Evolutionary conservation across 164 flowering plant genomes (phyloP).

Genomic region (Berberis vulgaris): DNA sequence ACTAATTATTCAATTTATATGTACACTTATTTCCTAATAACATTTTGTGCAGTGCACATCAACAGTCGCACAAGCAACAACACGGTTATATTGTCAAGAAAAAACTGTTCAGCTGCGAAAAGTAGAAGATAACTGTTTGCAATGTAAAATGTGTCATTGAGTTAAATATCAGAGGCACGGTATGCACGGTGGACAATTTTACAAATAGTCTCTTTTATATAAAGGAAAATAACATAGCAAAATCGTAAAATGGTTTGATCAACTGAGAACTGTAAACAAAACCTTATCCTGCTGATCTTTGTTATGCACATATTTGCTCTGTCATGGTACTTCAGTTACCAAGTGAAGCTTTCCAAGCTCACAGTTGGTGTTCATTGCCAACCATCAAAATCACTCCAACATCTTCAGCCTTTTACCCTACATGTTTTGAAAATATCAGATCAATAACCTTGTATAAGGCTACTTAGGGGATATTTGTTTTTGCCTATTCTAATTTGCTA

Average conservation of each 20-base stretch:
- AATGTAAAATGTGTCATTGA: no score
- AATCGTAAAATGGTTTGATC: conserved; percentile 4
- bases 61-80: no score
- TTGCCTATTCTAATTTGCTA: no score
- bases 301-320: conserved; percentile 9
- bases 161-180: no score
- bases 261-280: conserved; percentile 17
- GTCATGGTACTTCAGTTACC: neutral
- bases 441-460: no score
- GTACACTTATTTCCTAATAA: no score
- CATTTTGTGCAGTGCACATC: no score
- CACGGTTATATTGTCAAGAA: no score
- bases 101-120: no score
- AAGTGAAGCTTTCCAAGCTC: conserved; percentile 8
- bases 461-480: no score
- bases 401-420: conserved; percentile 28
- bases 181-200: neutral
- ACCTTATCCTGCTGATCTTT: conserved; percentile 5
- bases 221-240: neutral
- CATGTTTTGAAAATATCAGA: neutral
- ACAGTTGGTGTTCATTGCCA: neutral
- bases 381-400: conserved; percentile 1
- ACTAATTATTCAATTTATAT: no score
- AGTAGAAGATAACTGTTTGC: no score
- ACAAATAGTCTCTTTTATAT: neutral